Conservation (phyloP, 805 yeast genomes). For the Naumovozyma castellii region DNA sequence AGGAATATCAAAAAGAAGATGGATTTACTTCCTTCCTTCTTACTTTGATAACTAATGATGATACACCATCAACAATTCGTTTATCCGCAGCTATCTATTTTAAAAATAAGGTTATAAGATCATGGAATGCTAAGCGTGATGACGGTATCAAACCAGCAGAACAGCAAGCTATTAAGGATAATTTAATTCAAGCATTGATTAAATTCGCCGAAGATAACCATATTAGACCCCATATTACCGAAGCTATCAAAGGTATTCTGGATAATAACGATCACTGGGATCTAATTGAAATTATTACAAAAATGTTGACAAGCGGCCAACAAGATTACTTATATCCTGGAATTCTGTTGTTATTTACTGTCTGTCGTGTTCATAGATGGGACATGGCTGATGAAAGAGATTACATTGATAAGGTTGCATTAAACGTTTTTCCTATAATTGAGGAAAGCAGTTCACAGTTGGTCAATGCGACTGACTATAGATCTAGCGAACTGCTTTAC, state of each 20-base stretch:
- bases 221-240: slow-evolving; percentile 47
- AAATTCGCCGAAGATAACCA: slow-evolving; percentile 33
- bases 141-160: slow-evolving; percentile 37
- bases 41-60: slow-evolving; percentile 39
- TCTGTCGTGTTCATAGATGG: slow-evolving; percentile 48
- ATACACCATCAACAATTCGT: slow-evolving; percentile 36
- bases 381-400: slow-evolving; percentile 38
- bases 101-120: slow-evolving; percentile 49
- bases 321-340: slow-evolving; percentile 42
- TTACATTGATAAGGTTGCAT: slow-evolving; percentile 40
- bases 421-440: slow-evolving; percentile 46
- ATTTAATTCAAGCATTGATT: slow-evolving; percentile 45
- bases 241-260: slow-evolving; percentile 47
- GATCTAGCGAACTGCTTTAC: slow-evolving; percentile 43
- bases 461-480: slow-evolving; percentile 26
- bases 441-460: slow-evolving; percentile 41
- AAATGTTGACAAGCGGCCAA: slow-evolving; percentile 31
- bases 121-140: slow-evolving; percentile 38
- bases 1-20: slow-evolving; percentile 42
- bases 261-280: slow-evolving; percentile 35
- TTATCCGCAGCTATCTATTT: slow-evolving; percentile 59
- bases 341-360: slow-evolving; percentile 45
- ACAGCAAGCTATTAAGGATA: slow-evolving; percentile 45
- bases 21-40: slow-evolving; percentile 50
- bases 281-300: slow-evolving; percentile 27